Evolutionary conservation across 1,284 basidiomycete species (phyloP).

Genomic region (Afroboletus lepidellus): DNA sequence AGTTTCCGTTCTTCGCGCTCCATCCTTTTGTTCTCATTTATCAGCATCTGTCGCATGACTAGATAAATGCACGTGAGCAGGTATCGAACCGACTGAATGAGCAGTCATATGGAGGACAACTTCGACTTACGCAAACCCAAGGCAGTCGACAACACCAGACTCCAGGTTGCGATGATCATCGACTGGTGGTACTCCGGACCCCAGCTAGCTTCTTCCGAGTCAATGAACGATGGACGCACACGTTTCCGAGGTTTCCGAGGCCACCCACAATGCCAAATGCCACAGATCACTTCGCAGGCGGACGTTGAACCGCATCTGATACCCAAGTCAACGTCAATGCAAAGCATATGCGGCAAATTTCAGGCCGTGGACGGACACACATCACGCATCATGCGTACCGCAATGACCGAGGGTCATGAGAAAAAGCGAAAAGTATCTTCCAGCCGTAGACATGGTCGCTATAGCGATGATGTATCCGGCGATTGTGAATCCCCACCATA

Average conservation of each 20-base stretch:
- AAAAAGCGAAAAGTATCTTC: slow-evolving; percentile 65
- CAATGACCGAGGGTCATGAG: slow-evolving; percentile 58
- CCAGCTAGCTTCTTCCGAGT: too few relatives aligned
- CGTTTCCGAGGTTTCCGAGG: slow-evolving; percentile 29
- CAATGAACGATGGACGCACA: slow-evolving; percentile 22
- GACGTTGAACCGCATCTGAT: slow-evolving; percentile 59
- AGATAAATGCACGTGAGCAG: neutral
- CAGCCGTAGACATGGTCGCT: slow-evolving; percentile 51
- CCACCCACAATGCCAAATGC: slow-evolving; percentile 41
- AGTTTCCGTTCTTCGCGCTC: too few relatives aligned
- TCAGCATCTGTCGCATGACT: too few relatives aligned
- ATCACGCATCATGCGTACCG: slow-evolving; percentile 40
- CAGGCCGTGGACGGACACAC: neutral
- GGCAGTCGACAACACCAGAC: too few relatives aligned
- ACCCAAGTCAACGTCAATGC: slow-evolving; percentile 64
- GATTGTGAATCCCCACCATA: slow-evolving; percentile 60
- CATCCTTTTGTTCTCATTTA: too few relatives aligned
- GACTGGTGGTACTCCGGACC: too few relatives aligned
- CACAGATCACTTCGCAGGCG: slow-evolving; percentile 56
- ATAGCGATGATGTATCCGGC: slow-evolving; percentile 63
- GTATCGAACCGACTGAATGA: neutral
- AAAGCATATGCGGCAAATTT: slow-evolving; percentile 41
- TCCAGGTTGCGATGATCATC: too few relatives aligned
- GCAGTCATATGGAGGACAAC: too few relatives aligned
- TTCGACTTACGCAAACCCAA: too few relatives aligned